Conservation (phyloP, 345 rosid species). For the Triadica sebifera region DNA sequence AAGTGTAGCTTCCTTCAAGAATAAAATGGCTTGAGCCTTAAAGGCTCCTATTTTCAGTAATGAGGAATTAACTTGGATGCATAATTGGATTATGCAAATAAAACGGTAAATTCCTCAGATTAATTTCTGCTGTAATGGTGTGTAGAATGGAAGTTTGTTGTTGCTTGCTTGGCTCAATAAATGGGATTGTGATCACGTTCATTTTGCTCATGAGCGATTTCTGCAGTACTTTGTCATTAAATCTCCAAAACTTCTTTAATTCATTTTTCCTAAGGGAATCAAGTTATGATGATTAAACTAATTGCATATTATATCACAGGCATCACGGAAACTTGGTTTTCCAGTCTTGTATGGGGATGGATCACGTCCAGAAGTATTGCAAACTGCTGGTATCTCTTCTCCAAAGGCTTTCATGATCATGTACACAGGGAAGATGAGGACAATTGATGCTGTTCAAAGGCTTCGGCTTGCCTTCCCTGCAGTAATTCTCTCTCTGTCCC, state of each 20-base stretch:
- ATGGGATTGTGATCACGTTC: neutral
- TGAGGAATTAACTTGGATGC: no score
- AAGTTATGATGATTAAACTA: neutral
- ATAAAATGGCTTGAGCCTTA: no score
- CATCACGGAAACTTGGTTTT: conserved; percentile 79
- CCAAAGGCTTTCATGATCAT: conserved; percentile 94
- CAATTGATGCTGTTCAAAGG: conserved; percentile 80
- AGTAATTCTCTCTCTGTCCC: conserved; percentile 41
- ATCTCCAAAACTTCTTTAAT: neutral
- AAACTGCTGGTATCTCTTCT: conserved; percentile 78
- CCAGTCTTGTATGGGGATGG: conserved; percentile 90
- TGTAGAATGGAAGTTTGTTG: neutral
- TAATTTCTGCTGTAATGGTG: no score
- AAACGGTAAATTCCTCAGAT: no score
- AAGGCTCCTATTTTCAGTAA: no score
- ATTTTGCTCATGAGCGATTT: neutral
- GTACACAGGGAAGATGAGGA: conserved; percentile 77
- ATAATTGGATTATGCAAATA: no score
- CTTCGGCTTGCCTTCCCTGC: conserved; percentile 87
- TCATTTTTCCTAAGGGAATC: no score
- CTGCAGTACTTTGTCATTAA: neutral
- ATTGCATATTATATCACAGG: conserved; percentile 38
- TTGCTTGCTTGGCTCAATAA: neutral
- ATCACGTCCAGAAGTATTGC: conserved; percentile 78
- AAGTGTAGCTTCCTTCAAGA: no score